These are phyloP conservation scores for Purpureocillium lavendulum DNA, from an alignment of 2,329 filamentous ascomycete species.

Conservation along the genomic window DNA sequence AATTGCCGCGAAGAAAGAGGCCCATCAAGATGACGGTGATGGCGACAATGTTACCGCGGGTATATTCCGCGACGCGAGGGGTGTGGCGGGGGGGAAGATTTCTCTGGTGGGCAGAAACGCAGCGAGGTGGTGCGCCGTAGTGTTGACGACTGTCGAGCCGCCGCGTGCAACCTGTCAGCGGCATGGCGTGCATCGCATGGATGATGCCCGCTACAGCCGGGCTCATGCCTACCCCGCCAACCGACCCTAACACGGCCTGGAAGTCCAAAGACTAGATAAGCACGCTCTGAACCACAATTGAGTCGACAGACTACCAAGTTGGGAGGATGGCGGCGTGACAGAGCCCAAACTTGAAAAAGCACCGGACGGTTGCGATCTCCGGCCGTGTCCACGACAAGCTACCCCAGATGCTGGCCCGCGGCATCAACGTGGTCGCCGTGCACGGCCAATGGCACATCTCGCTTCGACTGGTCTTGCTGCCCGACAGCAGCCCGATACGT, in stretches of 20 bases:
- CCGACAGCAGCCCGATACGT: slow-evolving; percentile 3
- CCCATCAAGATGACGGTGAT: not conserved
- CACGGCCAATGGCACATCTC: not conserved
- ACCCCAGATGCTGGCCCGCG: too few relatives aligned
- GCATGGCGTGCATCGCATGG: slow-evolving; percentile 15
- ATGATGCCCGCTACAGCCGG: slow-evolving; percentile 1
- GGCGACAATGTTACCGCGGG: not conserved
- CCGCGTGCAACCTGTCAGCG: not conserved
- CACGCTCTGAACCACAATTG: too few relatives aligned
- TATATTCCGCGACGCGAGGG: slow-evolving; percentile 1
- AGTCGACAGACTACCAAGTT: too few relatives aligned
- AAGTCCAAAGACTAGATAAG: too few relatives aligned
- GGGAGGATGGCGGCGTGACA: too few relatives aligned
- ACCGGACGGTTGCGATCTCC: too few relatives aligned
- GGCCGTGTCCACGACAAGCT: too few relatives aligned
- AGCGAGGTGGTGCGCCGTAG: too few relatives aligned
- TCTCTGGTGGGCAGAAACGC: not conserved
- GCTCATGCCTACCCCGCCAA: slow-evolving; percentile 8
- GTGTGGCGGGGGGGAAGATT: slow-evolving; percentile 3
- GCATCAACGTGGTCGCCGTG: not conserved
- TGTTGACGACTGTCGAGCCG: not conserved
- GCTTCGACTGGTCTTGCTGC: slow-evolving; percentile 1
- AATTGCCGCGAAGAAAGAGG: not conserved
- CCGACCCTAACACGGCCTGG: too few relatives aligned
- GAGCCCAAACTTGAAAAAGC: too few relatives aligned